Conservation (phyloP, 805 yeast species). For the Spathaspora gorwiae region DNA sequence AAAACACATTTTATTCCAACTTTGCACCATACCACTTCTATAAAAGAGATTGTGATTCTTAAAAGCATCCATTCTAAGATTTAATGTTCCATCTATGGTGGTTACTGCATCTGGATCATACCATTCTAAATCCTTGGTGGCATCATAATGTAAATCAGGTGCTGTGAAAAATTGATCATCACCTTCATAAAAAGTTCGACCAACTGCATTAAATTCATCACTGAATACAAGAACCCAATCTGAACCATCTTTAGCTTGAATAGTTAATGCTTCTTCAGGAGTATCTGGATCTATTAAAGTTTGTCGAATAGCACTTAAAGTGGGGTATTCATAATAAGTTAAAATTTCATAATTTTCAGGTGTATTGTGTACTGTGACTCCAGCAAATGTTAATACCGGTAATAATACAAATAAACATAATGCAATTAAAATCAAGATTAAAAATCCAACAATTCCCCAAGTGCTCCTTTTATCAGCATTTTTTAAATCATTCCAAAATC, state of each 20-base stretch:
- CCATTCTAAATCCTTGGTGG: slow-evolving; percentile 42
- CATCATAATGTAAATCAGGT: slow-evolving; percentile 37
- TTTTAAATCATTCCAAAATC: slow-evolving; percentile 61
- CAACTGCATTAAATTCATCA: slow-evolving; percentile 42
- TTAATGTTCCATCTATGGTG: slow-evolving; percentile 33
- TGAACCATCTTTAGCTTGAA: slow-evolving; percentile 22
- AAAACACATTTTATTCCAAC: slow-evolving; percentile 37
- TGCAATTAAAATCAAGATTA: slow-evolving; percentile 56
- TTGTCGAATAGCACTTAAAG: slow-evolving; percentile 32
- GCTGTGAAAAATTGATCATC: slow-evolving; percentile 43
- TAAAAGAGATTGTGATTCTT: slow-evolving; percentile 30
- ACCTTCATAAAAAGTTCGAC: slow-evolving; percentile 40
- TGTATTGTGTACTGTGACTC: slow-evolving; percentile 37
- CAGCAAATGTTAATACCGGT: slow-evolving; percentile 83
- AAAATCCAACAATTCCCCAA: slow-evolving; percentile 57
- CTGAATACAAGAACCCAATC: slow-evolving; percentile 35
- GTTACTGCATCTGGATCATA: slow-evolving; percentile 40
- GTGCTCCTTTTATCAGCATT: slow-evolving; percentile 59
- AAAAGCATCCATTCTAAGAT: slow-evolving; percentile 33
- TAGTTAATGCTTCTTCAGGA: slow-evolving; percentile 24
- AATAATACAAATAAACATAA: slow-evolving; percentile 65
- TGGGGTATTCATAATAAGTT: slow-evolving; percentile 39
- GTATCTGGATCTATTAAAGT: slow-evolving; percentile 39
- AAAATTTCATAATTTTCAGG: slow-evolving; percentile 41
- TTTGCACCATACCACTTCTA: slow-evolving; percentile 37